Evolutionary conservation across 129 eudicot genomes (phyloP), one percentile per base, ranked within the genome.

Genomic region (Tanacetum coccineum): DNA sequence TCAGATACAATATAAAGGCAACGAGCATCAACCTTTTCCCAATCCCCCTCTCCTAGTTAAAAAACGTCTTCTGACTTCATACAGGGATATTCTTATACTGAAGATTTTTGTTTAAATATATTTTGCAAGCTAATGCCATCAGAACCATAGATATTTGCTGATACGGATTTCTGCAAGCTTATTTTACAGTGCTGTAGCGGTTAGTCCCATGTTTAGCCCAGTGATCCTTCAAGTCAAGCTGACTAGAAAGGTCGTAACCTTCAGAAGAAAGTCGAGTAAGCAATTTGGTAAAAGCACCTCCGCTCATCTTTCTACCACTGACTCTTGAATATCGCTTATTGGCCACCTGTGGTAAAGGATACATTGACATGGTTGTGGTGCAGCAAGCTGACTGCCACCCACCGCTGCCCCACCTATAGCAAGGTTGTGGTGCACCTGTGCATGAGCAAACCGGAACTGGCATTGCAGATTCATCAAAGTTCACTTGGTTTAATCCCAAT

Each of bases 331-430:
- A 79, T 13, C 84, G 81, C 49, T 84, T 84, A 54, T 80, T 80
- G 5, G 87, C 66, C 55, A 77, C 79, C 64, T 68, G 79, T 20
- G 95, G 88, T 50, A 87, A 73, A 56, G 91, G 95, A 26, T 84
- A 84, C 83, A 81, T 75, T 49, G 90, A 84, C 74, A 84, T 74
- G 61, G 86, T 78, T 59, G 86, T 87, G 0, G 91, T 88, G 70
- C 96, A 88, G 70, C 96, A 83, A 15, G 96, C 85, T 13, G 92
- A 88, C 61, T 85, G 92, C 95, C 95, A 87, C 30, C 95, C 88
- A 17, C 88, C 95, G 12, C 55, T 81, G 28, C 96, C 96, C 89
- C 92, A 85, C 79, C 87, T 89, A 49, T 89, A 85, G 68, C 96
- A 89, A 3, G 93, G 93, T 57, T 85, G 87, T 5, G 87, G 87